Conservation (phyloP, 176 grass and related monocot species). For the Eleusine coracana region DNA sequence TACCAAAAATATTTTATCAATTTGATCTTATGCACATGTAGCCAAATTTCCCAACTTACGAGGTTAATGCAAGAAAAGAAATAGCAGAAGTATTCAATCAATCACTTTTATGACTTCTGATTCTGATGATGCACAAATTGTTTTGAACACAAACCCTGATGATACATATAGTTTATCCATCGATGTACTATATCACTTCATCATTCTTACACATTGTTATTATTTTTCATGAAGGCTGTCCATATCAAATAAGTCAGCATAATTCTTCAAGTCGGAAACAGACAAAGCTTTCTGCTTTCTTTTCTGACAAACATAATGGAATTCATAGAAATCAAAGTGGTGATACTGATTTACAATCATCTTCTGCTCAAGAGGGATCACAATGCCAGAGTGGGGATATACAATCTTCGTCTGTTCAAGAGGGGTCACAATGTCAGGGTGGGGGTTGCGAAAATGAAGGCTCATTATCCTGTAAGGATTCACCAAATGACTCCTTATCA, state of each 20-base stretch:
- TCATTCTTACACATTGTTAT: slow-evolving; percentile 2
- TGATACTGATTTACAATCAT: slow-evolving; percentile 42
- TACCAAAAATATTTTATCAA: not conserved
- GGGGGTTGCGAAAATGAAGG: slow-evolving; percentile 33
- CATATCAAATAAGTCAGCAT: slow-evolving; percentile 71
- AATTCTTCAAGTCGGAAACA: slow-evolving; percentile 67
- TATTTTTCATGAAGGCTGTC: slow-evolving; percentile 52
- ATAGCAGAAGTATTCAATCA: not conserved
- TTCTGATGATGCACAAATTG: not conserved
- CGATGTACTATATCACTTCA: not conserved
- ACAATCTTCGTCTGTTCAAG: slow-evolving; percentile 42
- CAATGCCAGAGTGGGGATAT: slow-evolving; percentile 32
- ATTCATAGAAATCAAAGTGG: slow-evolving; percentile 32
- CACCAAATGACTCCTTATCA: slow-evolving; percentile 41
- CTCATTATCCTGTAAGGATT: slow-evolving; percentile 37
- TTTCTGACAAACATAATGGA: slow-evolving; percentile 60
- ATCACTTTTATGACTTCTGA: not conserved
- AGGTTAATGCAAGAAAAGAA: not conserved
- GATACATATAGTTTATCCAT: slow-evolving; percentile 1
- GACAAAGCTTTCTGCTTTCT: slow-evolving; percentile 88
- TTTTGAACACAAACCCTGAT: not conserved
- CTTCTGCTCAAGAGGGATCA: slow-evolving; percentile 41
- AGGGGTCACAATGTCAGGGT: slow-evolving; percentile 36
- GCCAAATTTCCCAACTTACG: not conserved
- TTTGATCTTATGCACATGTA: not conserved